Conservation (phyloP, 1,139 yeast genomes). For the Lodderomyces oxycetoniae region DNA sequence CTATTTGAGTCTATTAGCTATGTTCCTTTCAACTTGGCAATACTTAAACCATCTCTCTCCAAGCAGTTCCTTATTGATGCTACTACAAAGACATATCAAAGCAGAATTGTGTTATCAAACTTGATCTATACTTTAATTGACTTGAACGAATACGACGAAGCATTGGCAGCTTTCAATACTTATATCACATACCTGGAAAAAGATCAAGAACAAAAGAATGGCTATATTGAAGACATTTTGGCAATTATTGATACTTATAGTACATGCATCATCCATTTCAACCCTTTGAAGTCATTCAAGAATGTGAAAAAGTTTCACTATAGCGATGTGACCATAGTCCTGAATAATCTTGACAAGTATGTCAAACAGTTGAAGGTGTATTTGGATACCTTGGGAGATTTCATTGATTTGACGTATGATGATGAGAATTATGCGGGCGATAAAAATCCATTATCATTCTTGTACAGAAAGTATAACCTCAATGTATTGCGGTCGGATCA, state of each 20-base stretch:
- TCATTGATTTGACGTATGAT: conserved; percentile 29
- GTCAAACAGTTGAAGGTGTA: conserved; percentile 21
- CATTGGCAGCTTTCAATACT: conserved; percentile 41
- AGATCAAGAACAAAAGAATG: conserved; percentile 32
- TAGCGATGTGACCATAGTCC: conserved; percentile 21
- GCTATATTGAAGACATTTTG: conserved; percentile 31
- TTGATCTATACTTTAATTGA: conserved; percentile 34
- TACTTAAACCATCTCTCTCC: conserved; percentile 26
- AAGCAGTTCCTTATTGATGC: conserved; percentile 31
- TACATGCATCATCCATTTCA: conserved; percentile 32
- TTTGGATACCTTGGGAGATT: conserved; percentile 21
- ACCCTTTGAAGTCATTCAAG: conserved; percentile 30
- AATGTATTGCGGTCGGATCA: conserved; percentile 29
- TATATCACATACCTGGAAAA: conserved; percentile 31
- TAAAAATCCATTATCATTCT: conserved; percentile 28
- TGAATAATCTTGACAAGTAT: conserved; percentile 19
- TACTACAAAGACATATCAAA: conserved; percentile 36
- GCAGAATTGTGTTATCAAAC: conserved; percentile 30
- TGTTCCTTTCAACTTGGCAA: conserved; percentile 19
- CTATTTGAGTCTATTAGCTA: conserved; percentile 30
- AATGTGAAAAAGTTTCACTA: conserved; percentile 24
- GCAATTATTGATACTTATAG: conserved; percentile 36
- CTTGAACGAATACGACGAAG: conserved; percentile 40
- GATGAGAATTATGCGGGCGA: conserved; percentile 18
- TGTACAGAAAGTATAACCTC: conserved; percentile 35